Evolutionary conservation across 306 rosid species (phyloP), one percentile per base, ranked within the genome.

Genomic region (Quillaja saponaria): DNA sequence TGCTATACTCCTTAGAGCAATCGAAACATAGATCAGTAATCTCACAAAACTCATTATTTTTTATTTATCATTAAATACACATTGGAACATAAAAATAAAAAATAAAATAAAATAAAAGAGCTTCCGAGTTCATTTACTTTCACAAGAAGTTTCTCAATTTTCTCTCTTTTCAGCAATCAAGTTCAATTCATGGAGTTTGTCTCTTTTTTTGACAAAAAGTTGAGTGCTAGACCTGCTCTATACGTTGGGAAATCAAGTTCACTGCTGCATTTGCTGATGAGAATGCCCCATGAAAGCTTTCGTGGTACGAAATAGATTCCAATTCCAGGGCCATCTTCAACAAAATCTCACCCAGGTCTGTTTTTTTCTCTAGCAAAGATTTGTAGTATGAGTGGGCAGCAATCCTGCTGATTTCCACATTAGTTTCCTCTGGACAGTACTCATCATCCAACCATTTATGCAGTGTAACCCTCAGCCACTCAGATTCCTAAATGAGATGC

Each of bases 391-490:
- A 86, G 0, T 76, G 67, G 35, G 98, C 95, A 44, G 96, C 98
- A 76, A 92, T 80, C 67, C 64, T 81, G 86, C 98, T 92, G 69
- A 92, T 92, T 71, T 86, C 94, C 47, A 79, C 85, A 57, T 92
- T 92, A 33, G 96, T 88, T 63, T 77, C 80, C 68, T 92, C 98
- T 2, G 98, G 96, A 75, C 96, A 86, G 69, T 92, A 92, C 65
- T 92, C 98, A 28, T 92, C 96, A 63, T 92, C 98, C 85, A 92
- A 58, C 98, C 96, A 88, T 71, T 86, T 84, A 38, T 82, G 94
- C 64, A 92, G 72, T 38, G 81, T 81, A 49, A 78, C 78, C 76
- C 94, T 82, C 13, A 92, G 90, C 98, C 98, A 88, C 67, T 88
- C 96, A 25, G 98, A 88, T 84, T 92, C 96, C 98, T 88, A 66